These are phyloP conservation scores for Manihot esculenta DNA, from an alignment of 441 rosid genomes.

Conservation along the genomic window DNA sequence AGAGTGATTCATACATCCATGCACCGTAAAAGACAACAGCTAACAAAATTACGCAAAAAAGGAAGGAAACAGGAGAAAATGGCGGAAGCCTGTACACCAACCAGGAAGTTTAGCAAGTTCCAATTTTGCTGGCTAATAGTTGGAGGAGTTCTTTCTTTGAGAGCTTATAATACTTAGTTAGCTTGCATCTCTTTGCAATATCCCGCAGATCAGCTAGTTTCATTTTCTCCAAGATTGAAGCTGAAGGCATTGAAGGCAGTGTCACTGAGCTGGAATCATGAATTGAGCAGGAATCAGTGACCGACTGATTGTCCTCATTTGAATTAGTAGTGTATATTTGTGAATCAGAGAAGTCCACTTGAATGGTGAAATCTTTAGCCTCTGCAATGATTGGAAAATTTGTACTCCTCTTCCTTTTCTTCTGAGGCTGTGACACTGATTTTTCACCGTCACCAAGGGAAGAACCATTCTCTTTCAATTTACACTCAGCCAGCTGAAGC, in stretches of 20 bases:
- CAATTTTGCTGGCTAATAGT: constrained; percentile 26
- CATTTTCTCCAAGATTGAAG: constrained; percentile 34
- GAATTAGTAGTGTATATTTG: constrained; percentile 14
- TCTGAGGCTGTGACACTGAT: constrained; percentile 19
- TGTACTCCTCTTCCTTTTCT: constrained; percentile 24
- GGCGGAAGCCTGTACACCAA: constrained; percentile 29
- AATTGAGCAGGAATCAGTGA: constrained; percentile 11
- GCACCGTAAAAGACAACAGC: too few species aligned
- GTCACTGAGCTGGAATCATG: constrained; percentile 23
- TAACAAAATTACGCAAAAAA: too few species aligned
- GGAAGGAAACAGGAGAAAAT: neutral
- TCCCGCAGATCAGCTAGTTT: constrained; percentile 40
- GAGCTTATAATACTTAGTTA: constrained; percentile 44
- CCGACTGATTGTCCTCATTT: constrained; percentile 23
- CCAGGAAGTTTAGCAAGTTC: constrained; percentile 21
- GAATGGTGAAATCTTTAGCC: constrained; percentile 28
- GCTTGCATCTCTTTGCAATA: constrained; percentile 44
- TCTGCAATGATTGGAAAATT: constrained; percentile 21
- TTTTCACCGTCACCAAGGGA: constrained; percentile 18
- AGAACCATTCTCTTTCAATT: constrained; percentile 23
- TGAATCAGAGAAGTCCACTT: constrained; percentile 24
- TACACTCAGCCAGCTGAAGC: constrained; percentile 16
- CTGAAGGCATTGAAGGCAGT: constrained; percentile 15
- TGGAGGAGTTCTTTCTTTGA: constrained; percentile 43
- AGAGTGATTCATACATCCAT: too few species aligned